Conservation (phyloP, 176 grass and related monocot species). For the Carex scoparia region DNA sequence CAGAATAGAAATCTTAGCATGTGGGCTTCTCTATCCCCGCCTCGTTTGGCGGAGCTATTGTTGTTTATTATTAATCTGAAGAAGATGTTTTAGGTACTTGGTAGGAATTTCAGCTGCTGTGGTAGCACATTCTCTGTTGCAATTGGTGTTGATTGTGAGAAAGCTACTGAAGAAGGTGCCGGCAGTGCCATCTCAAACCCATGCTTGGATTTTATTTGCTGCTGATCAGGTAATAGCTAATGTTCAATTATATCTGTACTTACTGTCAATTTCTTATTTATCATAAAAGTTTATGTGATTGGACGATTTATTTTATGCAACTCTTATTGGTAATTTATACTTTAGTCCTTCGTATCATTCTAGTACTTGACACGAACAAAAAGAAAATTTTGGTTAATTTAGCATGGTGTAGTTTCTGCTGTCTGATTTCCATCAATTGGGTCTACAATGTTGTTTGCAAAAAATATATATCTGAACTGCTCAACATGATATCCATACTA, state of each 20-base stretch:
- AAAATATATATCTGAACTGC: background rate
- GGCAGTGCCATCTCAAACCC: conserved; percentile 31
- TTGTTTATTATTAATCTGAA: background rate
- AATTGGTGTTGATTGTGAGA: conserved; percentile 48
- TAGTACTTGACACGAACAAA: too few species aligned
- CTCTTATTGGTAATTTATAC: too few species aligned
- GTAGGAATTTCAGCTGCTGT: conserved; percentile 55
- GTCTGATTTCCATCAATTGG: background rate
- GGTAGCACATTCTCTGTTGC: conserved; percentile 57
- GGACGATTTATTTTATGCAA: background rate
- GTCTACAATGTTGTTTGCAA: background rate
- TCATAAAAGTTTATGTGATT: background rate
- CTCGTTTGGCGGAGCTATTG: background rate
- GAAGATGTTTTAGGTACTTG: conserved; percentile 46
- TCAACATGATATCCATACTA: too few species aligned
- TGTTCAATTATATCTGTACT: background rate
- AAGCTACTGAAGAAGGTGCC: conserved; percentile 44
- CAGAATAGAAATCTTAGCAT: too few species aligned
- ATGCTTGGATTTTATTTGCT: conserved; percentile 75
- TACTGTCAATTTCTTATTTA: background rate
- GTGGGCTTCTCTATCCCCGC: too few species aligned
- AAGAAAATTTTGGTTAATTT: too few species aligned
- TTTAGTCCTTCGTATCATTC: too few species aligned
- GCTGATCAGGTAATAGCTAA: conserved; percentile 52
- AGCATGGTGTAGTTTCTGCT: background rate